Conservation (phyloP, 257 asterid species). For the Solanum stenotomum region DNA sequence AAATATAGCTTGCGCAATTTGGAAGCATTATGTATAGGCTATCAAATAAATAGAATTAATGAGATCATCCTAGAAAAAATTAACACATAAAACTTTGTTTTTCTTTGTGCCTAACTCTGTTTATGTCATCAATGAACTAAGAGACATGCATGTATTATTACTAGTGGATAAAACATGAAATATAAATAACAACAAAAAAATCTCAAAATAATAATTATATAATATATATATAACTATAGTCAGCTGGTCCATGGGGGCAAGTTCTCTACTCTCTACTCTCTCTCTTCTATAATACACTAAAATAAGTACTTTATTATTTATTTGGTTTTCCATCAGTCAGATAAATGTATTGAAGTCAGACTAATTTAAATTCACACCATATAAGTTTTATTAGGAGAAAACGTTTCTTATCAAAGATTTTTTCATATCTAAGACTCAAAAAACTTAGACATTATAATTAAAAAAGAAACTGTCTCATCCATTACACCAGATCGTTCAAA, state of each 20-base stretch:
- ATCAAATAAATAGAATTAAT: not conserved
- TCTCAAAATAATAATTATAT: not conserved
- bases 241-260: not conserved
- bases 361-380: rapidly evolving
- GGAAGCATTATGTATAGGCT: not conserved
- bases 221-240: not conserved
- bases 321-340: too few species aligned
- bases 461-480: rapidly evolving
- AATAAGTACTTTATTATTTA: too few species aligned
- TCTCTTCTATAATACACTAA: slow-evolving; percentile 5
- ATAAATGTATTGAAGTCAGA: not conserved
- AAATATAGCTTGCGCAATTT: not conserved
- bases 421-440: rapidly evolving
- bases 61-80: not conserved
- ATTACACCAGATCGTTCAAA: rapidly evolving
- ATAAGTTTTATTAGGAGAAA: rapidly evolving
- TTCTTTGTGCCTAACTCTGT: not conserved
- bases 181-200: not conserved
- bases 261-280: not conserved
- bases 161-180: slow-evolving; percentile 3
- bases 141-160: slow-evolving; percentile 5
- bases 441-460: rapidly evolving
- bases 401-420: rapidly evolving
- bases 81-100: not conserved
- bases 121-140: not conserved